Conservation (phyloP, 129 eudicot genomes). For the Scalesia atractyloides region DNA sequence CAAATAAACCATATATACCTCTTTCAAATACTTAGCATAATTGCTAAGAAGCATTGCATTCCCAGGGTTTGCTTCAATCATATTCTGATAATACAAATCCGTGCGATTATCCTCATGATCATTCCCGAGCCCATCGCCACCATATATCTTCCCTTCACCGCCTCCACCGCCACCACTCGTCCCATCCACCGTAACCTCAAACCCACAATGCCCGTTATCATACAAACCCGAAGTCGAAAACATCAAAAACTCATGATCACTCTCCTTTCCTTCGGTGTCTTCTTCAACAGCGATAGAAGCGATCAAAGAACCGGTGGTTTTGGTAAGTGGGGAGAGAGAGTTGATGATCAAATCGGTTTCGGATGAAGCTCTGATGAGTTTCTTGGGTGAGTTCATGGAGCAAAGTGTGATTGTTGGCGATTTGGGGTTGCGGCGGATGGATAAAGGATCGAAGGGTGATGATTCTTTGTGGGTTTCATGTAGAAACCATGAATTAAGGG, state of each 20-base stretch:
- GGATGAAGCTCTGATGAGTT: slow-evolving; percentile 38
- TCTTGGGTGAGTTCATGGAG: slow-evolving; percentile 19
- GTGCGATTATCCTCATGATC: slow-evolving; percentile 31
- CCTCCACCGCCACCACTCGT: slow-evolving; percentile 33
- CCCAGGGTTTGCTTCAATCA: slow-evolving; percentile 68
- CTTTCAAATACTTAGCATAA: slow-evolving; percentile 67
- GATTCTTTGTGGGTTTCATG: slow-evolving; percentile 27
- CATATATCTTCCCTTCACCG: slow-evolving; percentile 30
- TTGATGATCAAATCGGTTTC: slow-evolving; percentile 31
- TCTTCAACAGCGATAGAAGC: slow-evolving; percentile 29
- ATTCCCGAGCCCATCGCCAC: slow-evolving; percentile 40
- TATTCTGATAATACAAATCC: slow-evolving; percentile 49
- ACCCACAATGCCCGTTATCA: slow-evolving; percentile 11
- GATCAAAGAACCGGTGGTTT: background rate
- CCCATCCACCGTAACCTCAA: slow-evolving; percentile 12
- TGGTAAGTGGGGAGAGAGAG: slow-evolving; percentile 3
- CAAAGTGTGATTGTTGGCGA: slow-evolving; percentile 13
- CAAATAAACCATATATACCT: slow-evolving; percentile 38
- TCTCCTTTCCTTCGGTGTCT: slow-evolving; percentile 31
- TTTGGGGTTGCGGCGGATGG: slow-evolving; percentile 20
- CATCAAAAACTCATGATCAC: slow-evolving; percentile 25
- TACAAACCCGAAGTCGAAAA: slow-evolving; percentile 41
- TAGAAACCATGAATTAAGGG: slow-evolving; percentile 45
- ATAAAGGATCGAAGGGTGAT: slow-evolving; percentile 25
- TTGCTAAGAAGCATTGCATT: slow-evolving; percentile 60